These are phyloP conservation scores for Lentinula aciculospora DNA, from an alignment of 768 basidiomycete genomes.

Conservation along the genomic window DNA sequence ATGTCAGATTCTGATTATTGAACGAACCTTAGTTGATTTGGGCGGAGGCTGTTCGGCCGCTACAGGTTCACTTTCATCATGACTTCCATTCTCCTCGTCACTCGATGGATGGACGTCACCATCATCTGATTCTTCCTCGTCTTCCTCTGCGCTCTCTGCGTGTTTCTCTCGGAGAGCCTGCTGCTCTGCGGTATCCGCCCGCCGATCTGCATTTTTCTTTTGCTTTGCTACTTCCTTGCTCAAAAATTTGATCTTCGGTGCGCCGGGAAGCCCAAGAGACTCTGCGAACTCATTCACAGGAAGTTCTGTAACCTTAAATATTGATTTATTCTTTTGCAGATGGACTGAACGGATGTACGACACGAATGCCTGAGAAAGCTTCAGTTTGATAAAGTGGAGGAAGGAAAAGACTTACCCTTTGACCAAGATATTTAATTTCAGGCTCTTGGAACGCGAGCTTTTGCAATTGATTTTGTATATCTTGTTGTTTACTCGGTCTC, in stretches of 20 bases:
- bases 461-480: slow-evolving; percentile 84
- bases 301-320: slow-evolving; percentile 82
- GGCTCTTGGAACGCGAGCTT: slow-evolving; percentile 91
- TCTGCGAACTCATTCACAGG: slow-evolving; percentile 83
- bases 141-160: slow-evolving; percentile 22
- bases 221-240: slow-evolving; percentile 60
- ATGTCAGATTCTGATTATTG: not conserved
- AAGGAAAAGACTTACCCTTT: slow-evolving; percentile 54
- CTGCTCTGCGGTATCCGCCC: slow-evolving; percentile 25
- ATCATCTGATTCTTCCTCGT: slow-evolving; percentile 24
- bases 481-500: slow-evolving; percentile 78
- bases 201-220: slow-evolving; percentile 67
- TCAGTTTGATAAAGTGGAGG: not conserved
- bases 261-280: slow-evolving; percentile 88
- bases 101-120: slow-evolving; percentile 15
- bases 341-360: slow-evolving; percentile 92
- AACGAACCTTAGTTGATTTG: slow-evolving; percentile 37
- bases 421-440: slow-evolving; percentile 95
- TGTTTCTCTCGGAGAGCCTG: slow-evolving; percentile 22
- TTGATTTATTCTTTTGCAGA: slow-evolving; percentile 88
- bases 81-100: slow-evolving; percentile 21
- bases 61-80: slow-evolving; percentile 10
- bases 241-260: slow-evolving; percentile 92
- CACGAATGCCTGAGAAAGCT: slow-evolving; percentile 70
- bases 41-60: slow-evolving; percentile 6